Conservation (phyloP, 2,329 filamentous ascomycete genomes). For the Neopestalotiopsis sp. region DNA sequence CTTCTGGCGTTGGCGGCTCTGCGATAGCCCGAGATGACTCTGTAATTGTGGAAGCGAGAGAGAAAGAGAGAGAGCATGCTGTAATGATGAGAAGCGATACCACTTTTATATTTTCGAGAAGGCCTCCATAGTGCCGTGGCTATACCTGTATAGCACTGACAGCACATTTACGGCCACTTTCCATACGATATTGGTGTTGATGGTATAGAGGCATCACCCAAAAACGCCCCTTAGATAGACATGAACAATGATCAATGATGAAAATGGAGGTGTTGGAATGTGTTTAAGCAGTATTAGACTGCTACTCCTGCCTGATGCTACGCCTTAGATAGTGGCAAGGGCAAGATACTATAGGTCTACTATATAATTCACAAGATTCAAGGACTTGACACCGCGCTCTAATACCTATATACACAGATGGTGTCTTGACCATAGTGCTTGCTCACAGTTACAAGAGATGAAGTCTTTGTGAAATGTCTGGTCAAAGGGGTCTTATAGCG, state of each 20-base stretch:
- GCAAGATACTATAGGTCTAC: constrained; percentile 29
- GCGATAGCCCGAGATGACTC: background rate
- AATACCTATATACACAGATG: background rate
- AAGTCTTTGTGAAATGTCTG: no score
- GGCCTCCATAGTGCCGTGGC: constrained; percentile 4
- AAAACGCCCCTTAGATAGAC: constrained; percentile 1
- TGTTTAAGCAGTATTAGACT: background rate
- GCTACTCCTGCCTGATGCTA: constrained; percentile 11
- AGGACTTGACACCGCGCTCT: background rate
- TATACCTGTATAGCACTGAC: constrained; percentile 9
- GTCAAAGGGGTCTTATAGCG: no score
- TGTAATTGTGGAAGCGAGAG: background rate
- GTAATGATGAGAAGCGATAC: background rate
- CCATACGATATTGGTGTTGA: constrained; percentile 10
- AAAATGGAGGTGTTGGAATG: background rate
- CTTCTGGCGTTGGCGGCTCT: background rate
- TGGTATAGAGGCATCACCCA: constrained; percentile 3
- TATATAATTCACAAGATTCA: constrained; percentile 25
- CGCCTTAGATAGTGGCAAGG: constrained; percentile 8
- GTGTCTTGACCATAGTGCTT: background rate
- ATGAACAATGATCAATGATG: constrained; percentile 10
- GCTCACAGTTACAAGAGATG: no score
- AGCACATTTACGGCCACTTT: constrained; percentile 13
- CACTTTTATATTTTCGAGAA: constrained; percentile 1
- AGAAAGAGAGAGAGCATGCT: background rate